These are phyloP conservation scores for Edaphochlamys debaryana DNA, from an alignment of 139 green algal genomes.

Conservation along the genomic window DNA sequence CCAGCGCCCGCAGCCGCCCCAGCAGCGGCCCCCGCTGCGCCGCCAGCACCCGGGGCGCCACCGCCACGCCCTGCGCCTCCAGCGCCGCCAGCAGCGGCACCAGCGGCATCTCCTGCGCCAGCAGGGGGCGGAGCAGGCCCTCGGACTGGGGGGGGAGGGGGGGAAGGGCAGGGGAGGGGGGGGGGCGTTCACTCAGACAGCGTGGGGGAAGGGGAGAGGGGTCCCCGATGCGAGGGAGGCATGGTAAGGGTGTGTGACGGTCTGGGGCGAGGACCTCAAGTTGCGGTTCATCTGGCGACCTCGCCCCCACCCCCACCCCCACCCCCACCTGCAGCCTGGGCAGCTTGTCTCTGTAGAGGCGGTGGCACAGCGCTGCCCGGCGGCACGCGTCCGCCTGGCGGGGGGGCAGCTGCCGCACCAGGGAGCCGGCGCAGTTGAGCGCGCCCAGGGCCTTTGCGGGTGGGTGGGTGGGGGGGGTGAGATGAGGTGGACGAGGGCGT, in stretches of 20 bases:
- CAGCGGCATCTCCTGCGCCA: constrained; percentile 76
- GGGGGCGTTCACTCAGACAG: neutral
- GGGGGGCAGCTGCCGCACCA: constrained; percentile 10
- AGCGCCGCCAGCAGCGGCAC: constrained; percentile 75
- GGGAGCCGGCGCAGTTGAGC: constrained; percentile 19
- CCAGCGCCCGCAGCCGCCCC: constrained; percentile 64
- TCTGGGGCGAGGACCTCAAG: too few relatives aligned
- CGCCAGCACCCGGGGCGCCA: constrained; percentile 54
- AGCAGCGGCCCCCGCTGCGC: constrained; percentile 62
- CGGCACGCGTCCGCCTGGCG: constrained; percentile 45
- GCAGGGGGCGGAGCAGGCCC: constrained; percentile 7
- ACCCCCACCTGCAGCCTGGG: constrained; percentile 35
- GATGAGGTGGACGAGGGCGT: too few relatives aligned
- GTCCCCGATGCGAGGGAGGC: too few relatives aligned
- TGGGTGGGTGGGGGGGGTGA: too few relatives aligned
- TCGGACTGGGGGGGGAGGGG: neutral
- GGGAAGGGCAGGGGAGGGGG: neutral
- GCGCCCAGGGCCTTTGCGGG: constrained; percentile 22
- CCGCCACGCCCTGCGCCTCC: constrained; percentile 70
- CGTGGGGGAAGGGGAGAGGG: too few relatives aligned
- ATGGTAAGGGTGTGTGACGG: too few relatives aligned
- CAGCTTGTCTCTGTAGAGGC: constrained; percentile 35
- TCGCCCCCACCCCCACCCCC: neutral
- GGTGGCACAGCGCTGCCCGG: constrained; percentile 16
- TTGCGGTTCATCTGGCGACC: too few relatives aligned